phyloP scores from a whole-genome alignment of 768 basidiomycete species.

The Tricholoma furcatifolium region DNA sequence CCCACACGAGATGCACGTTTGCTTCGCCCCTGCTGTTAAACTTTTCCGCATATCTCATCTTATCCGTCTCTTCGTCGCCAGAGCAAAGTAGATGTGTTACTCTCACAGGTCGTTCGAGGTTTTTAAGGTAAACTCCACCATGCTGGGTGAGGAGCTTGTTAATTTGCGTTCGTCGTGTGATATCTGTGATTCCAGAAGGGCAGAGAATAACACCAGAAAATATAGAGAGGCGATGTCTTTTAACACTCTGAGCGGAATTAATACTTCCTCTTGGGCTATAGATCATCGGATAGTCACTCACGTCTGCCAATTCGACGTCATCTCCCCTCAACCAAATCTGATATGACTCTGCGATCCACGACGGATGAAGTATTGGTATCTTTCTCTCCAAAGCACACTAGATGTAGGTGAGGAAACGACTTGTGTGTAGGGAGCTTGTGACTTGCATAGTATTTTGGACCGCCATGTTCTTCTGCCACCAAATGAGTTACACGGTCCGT shows the following conservation, averaged over 20 bases:
- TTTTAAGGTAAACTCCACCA: conserved; percentile 71
- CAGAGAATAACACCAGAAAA: conserved; percentile 73
- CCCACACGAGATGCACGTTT: conserved; percentile 81
- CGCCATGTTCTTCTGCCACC: conserved; percentile 75
- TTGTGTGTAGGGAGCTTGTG: background rate
- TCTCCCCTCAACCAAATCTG: conserved; percentile 77
- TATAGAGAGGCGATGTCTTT: conserved; percentile 62
- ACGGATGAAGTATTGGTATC: conserved; percentile 74
- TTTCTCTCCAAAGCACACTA: conserved; percentile 83
- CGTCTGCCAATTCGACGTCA: conserved; percentile 68
- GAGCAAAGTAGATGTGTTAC: conserved; percentile 87
- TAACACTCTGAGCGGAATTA: conserved; percentile 45
- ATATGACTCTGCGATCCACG: conserved; percentile 77
- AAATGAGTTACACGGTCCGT: conserved; percentile 90
- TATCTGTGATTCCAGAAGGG: conserved; percentile 72
- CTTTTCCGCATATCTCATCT: conserved; percentile 77
- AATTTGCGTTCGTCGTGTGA: conserved; percentile 59
- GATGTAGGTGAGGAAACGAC: conserved; percentile 6
- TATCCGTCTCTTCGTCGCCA: conserved; percentile 64
- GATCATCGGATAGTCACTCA: conserved; percentile 27
- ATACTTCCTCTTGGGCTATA: background rate
- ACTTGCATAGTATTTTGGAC: conserved; percentile 78
- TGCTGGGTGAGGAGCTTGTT: conserved; percentile 55
- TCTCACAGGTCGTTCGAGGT: conserved; percentile 71
- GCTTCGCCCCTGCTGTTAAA: conserved; percentile 71